Conservation (phyloP, 495 filamentous ascomycete genomes). For the Podospora australis region DNA sequence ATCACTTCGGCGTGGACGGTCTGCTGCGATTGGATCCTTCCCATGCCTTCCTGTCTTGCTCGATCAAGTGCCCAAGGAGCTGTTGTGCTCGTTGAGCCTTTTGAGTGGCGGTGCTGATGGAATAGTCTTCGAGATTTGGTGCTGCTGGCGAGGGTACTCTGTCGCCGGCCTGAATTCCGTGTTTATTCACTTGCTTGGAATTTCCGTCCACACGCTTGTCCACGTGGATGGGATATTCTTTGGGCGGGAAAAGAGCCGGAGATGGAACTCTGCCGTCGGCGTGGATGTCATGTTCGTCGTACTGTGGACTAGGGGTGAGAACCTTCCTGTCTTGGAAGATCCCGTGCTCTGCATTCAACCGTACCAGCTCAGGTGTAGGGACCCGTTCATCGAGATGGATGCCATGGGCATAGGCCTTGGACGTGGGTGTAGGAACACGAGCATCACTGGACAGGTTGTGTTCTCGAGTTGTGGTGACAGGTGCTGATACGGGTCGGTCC, state of each 20-base stretch:
- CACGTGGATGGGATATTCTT: too few relatives aligned
- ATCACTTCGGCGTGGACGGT: too few relatives aligned
- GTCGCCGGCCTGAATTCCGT: slow-evolving; percentile 6
- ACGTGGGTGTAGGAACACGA: slow-evolving; percentile 2
- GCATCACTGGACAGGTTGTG: slow-evolving; percentile 16
- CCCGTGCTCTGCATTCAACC: slow-evolving; percentile 10
- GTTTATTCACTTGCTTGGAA: neutral
- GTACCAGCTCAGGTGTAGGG: slow-evolving; percentile 10
- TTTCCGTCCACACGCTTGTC: too few relatives aligned
- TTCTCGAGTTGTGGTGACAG: neutral
- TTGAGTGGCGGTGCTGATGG: too few relatives aligned
- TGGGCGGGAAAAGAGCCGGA: slow-evolving; percentile 3
- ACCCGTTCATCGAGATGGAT: slow-evolving; percentile 15
- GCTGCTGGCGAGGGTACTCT: slow-evolving; percentile 5
- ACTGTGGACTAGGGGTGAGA: slow-evolving; percentile 6
- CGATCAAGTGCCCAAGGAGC: slow-evolving; percentile 19
- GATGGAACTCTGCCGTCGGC: slow-evolving; percentile 11
- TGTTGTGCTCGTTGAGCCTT: slow-evolving; percentile 14
- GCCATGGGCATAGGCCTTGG: slow-evolving; percentile 3
- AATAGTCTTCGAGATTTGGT: too few relatives aligned
- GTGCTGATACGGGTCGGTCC: neutral
- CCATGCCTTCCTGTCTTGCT: slow-evolving; percentile 12
- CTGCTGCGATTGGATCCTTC: too few relatives aligned
- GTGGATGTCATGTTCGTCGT: slow-evolving; percentile 11
- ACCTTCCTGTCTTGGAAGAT: slow-evolving; percentile 11